Base-by-base conservation (phyloP, 140 eudicot genomes). In the Erigeron philadelphicus region DNA sequence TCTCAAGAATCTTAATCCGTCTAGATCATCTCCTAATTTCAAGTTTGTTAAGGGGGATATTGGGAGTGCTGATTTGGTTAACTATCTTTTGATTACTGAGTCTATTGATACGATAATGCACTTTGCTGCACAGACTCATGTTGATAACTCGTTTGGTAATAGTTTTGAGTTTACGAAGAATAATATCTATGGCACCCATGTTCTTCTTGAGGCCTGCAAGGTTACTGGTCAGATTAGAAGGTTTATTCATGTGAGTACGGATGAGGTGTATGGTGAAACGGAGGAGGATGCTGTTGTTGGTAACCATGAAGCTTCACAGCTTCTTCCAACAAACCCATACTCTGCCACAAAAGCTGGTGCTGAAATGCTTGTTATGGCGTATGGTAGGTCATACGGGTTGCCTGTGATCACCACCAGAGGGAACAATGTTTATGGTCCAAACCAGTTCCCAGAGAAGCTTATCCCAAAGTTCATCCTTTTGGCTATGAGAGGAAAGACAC, bases 301-400 rank as follows among this genome's bases (percentile, higher is more conserved):
- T 50, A 92, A 92, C 79, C 96, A 88, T 67, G 98, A 91, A 70
- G 96, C 98, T 66, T 88, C 96, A 4, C 98, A 91, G 55, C 95
- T 91, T 72, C 98, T 91, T 52, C 98, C 98, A 3, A 92, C 98
- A 10, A 92, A 92, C 61, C 98, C 98, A 0, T 92, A 92, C 75
- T 86, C 98, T 21, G 96, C 98, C 23, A 92, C 98, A 16, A 92
- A 92, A 76, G 98, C 98, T 31, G 98, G 97, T 44, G 97, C 97
- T 1, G 97, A 91, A 78, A 91, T 91, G 97, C 97, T 91, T 81
- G 97, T 91, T 10, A 92, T 92, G 98, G 98, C 98, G 19, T 92
- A 92, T 74, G 96, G 87, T 17, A 81, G 98, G 50, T 92, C 98
- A 4, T 92, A 92, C 38, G 96, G 95, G 41, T 65, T 92, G 65